These are phyloP conservation scores for Pilasporangium apinafurcum DNA, from an alignment of 352 stramenopile species.

Conservation along the genomic window DNA sequence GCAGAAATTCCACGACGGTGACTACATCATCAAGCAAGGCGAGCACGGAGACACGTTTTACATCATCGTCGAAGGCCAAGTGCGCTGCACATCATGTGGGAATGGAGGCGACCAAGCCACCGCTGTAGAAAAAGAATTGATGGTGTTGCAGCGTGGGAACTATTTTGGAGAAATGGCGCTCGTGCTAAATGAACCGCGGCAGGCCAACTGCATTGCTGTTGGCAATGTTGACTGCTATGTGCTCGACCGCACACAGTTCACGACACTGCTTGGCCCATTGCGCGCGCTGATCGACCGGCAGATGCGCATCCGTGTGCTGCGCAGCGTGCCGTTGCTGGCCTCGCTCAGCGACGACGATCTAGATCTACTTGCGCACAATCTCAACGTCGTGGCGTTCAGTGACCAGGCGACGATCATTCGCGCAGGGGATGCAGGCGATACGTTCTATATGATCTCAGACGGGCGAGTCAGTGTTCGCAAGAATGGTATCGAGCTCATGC, in stretches of 20 bases:
- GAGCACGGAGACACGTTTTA: constrained; percentile 96
- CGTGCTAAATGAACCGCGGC: constrained; percentile 78
- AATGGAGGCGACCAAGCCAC: constrained; percentile 28
- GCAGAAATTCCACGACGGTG: constrained; percentile 81
- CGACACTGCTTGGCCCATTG: constrained; percentile 73
- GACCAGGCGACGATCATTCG: constrained; percentile 85
- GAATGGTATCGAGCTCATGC: constrained; percentile 86
- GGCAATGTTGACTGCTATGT: constrained; percentile 87
- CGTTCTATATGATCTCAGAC: constrained; percentile 87
- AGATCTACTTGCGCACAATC: constrained; percentile 75
- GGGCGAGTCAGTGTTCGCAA: constrained; percentile 74
- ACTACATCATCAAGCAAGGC: constrained; percentile 93
- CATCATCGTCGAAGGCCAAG: constrained; percentile 93
- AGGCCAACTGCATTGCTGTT: constrained; percentile 80
- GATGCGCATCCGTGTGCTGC: constrained; percentile 92
- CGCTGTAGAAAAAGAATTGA: constrained; percentile 68
- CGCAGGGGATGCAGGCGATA: constrained; percentile 72
- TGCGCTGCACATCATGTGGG: constrained; percentile 65
- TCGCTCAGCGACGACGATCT: constrained; percentile 87
- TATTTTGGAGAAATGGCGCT: constrained; percentile 89
- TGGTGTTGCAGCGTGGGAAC: constrained; percentile 71
- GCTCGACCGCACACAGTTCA: constrained; percentile 86
- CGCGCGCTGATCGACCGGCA: constrained; percentile 73
- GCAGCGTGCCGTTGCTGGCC: constrained; percentile 85
- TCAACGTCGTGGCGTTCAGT: constrained; percentile 80